phyloP scores from a whole-genome alignment of 2,329 filamentous ascomycete genomes.

The Dactylellina sp. region DNA sequence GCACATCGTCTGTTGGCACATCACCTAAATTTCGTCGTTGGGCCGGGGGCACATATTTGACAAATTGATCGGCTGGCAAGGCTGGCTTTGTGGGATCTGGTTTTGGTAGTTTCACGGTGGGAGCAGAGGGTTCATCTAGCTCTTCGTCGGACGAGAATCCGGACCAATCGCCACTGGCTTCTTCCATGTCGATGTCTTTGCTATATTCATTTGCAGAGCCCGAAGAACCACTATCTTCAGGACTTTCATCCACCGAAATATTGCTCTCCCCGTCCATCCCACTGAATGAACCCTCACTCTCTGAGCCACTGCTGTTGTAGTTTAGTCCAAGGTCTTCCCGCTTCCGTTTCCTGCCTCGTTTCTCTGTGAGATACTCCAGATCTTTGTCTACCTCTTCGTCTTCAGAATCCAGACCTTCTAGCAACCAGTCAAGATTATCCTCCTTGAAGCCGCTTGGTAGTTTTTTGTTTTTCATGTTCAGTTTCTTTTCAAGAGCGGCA shows the following conservation, averaged over 20 bases:
- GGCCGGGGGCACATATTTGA: constrained; percentile 87
- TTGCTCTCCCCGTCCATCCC: constrained; percentile 57
- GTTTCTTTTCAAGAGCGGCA: constrained; percentile 83
- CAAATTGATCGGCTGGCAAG: constrained; percentile 57
- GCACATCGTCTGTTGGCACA: constrained; percentile 72
- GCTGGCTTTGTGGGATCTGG: constrained; percentile 48
- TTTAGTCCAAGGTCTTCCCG: constrained; percentile 47
- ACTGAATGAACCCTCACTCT: constrained; percentile 61
- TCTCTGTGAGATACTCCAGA: constrained; percentile 59
- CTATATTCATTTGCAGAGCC: constrained; percentile 12
- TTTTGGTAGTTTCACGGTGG: constrained; percentile 5
- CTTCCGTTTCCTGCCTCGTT: constrained; percentile 67
- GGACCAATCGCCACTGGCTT: constrained; percentile 66
- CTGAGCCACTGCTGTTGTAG: constrained; percentile 53
- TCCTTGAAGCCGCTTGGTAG: constrained; percentile 79
- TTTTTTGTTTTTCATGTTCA: constrained; percentile 83
- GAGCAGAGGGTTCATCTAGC: neutral
- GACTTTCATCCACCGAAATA: constrained; percentile 41
- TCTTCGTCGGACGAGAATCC: constrained; percentile 40
- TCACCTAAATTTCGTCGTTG: constrained; percentile 73
- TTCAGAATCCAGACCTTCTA: constrained; percentile 74
- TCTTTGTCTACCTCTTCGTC: constrained; percentile 72
- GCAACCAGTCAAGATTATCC: constrained; percentile 82
- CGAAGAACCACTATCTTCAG: constrained; percentile 37
- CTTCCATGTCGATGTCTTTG: constrained; percentile 47